phyloP scores from a whole-genome alignment of 306 rosid species.

The Hippophae gyantsensis region DNA sequence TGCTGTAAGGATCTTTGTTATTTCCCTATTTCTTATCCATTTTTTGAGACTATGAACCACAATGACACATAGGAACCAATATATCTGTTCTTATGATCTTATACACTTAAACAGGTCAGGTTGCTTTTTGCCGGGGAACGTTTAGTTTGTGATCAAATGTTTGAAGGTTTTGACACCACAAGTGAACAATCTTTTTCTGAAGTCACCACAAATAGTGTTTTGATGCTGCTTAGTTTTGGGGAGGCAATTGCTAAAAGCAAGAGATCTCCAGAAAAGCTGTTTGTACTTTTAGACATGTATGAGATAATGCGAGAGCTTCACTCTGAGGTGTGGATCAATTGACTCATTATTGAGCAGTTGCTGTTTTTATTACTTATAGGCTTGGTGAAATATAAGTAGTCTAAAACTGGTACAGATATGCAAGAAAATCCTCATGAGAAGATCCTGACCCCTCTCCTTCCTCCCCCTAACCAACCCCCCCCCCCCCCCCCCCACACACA shows the following conservation, averaged over 20 bases:
- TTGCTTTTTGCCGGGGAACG: constrained; percentile 92
- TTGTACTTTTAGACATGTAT: constrained; percentile 94
- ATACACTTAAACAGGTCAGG: constrained; percentile 59
- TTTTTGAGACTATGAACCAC: too few relatives aligned
- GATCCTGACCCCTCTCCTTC: too few relatives aligned
- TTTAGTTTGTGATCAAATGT: constrained; percentile 79
- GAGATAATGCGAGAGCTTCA: constrained; percentile 98
- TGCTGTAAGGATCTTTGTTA: constrained; percentile 53
- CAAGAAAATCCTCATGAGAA: not conserved
- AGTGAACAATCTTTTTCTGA: constrained; percentile 87
- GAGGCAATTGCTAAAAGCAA: constrained; percentile 96
- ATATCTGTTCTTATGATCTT: constrained; percentile 9
- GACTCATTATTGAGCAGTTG: constrained; percentile 7
- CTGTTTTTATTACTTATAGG: not conserved
- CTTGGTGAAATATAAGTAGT: not conserved
- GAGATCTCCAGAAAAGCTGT: constrained; percentile 92
- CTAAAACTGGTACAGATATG: too few relatives aligned
- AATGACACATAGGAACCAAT: not conserved
- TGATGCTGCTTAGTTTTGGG: constrained; percentile 82
- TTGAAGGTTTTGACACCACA: constrained; percentile 78
- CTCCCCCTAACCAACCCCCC: too few relatives aligned
- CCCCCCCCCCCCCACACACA: too few relatives aligned
- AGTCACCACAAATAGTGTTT: constrained; percentile 82
- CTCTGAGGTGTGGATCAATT: constrained; percentile 51
- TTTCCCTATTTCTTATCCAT: not conserved